Evolutionary conservation across 2,329 filamentous ascomycete species (phyloP), one percentile per base, ranked within the genome.

Genomic region (Penicillium sp.): DNA sequence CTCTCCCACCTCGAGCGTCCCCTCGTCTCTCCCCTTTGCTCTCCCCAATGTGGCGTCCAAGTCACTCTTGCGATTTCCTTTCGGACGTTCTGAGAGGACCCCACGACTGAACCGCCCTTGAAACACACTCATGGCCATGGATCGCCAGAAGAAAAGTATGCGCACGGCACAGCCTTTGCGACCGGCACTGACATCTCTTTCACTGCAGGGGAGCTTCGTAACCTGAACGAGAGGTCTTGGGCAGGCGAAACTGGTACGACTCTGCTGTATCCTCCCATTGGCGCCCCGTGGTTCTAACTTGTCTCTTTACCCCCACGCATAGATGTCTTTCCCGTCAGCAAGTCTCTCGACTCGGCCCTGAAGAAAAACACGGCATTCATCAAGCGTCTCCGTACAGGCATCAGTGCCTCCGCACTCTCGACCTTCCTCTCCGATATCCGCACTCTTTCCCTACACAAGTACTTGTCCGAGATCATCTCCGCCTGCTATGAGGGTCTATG

Each of bases 341-440:
- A 79, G 60, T 85, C 86, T 19, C 83, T 97, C 60, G 91, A 97
- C 68, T 95, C 91, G 36, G 93, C 90, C 36, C 77, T 97, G 66
- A 96, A 95, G 73, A 97, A 96, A 75, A 97, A 97, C 59, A 97
- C 91, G 3, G 89, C 90, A 52, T 96, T 97, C 67, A 97, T 97
- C 63, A 96, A 95, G 70, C 87, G 91, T 59, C 77, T 97, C 40
- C 87, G 91, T 56, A 96, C 91, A 43, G 87, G 88, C 45, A 83
- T 97, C 49, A 90, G 86, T 49, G 72, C 87, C 33, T 76, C 88
- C 41, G 87, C 86, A 39, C 81, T 90, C 39, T 75, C 79, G 52
- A 93, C 88, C 43, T 94, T 97, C 68, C 72, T 95, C 33, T 82
- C 91, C 63, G 91, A 97, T 63, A 90, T 95, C 57, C 84, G 86